Evolutionary conservation across 2,329 filamentous ascomycete species (phyloP), one percentile per base, ranked within the genome.

Genomic region (Sarocladium brachiariae): DNA sequence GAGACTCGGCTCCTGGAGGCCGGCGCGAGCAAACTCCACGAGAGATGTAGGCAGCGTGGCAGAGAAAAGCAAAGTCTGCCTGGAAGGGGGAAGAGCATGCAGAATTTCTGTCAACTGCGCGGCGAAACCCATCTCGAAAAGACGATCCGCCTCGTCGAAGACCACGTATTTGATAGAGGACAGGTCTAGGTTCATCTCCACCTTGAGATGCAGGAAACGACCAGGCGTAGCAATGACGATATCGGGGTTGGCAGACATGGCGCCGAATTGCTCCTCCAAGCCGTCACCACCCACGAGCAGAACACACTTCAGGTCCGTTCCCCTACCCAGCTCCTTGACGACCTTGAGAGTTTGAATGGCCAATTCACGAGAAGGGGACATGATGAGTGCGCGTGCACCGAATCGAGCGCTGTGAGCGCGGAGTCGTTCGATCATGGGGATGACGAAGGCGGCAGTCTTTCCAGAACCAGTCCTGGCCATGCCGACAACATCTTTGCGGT

Each of bases 391-490:
- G 61, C 93, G 80, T 39, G 89, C 83, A 49, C 95, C 93, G 56
- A 97, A 84, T 61, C 86, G 86, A 25, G 84, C 84, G 63, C 87
- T 95, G 67, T 99, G 95, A 21, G 82, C 79, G 67, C 91, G 95
- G 54, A 99, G 74, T 57, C 86, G 87, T 72, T 99, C 89, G 54
- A 99, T 90, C 92, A 99, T 96, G 38, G 93, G 93, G 56, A 99
- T 95, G 23, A 97, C 90, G 67, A 99, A 99, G 19, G 93, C 93
- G 1, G 91, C 93, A 1, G 95, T 99, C 74, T 99, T 99, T 72
- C 93, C 93, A 18, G 91, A 97, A 65, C 93, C 93, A n/a, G 95
- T 99, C 57, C 95, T 80, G 7, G 93, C 93, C 93, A 99, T 99
- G 57, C 91, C 95, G 21, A 99, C 92, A n/a, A 97, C 88, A 76